Percentiles rank a stretch among this genome's conserved stretches.
Conservation (phyloP, 1,284 basidiomycete genomes). For the Prillingera fragicola region DNA sequence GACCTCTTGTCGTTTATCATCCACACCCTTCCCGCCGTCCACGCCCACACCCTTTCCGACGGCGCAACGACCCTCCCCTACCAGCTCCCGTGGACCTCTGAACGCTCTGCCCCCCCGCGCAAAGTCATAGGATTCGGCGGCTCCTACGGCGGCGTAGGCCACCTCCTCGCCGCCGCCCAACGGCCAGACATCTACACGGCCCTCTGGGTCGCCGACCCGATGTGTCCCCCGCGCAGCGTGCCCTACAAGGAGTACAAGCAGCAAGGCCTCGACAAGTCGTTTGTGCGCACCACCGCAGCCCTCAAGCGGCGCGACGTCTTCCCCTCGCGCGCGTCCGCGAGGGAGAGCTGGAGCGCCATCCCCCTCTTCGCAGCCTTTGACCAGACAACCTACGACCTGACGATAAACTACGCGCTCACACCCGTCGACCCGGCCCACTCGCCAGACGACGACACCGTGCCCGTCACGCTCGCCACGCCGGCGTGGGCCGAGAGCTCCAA, state of each 20-base stretch:
- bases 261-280: too few species aligned
- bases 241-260: too few species aligned
- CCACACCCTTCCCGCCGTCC: slow-evolving; percentile 44
- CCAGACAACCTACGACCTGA: slow-evolving; percentile 46
- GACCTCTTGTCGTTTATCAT: slow-evolving; percentile 46
- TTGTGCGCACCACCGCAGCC: too few species aligned
- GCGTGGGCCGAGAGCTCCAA: slow-evolving; percentile 29
- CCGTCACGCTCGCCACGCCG: slow-evolving; percentile 29
- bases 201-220: slow-evolving; percentile 65
- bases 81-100: slow-evolving; percentile 7
- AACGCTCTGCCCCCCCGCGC: background rate
- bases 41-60: too few species aligned
- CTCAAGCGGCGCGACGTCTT: too few species aligned
- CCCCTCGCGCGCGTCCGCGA: slow-evolving; percentile 2
- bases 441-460: too few species aligned
- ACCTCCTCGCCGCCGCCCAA: too few species aligned
- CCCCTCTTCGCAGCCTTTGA: slow-evolving; percentile 8
- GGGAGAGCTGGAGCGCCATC: background rate
- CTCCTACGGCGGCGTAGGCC: slow-evolving; percentile 74
- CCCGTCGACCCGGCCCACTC: slow-evolving; percentile 21
- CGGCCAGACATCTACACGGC: slow-evolving; percentile 7
- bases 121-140: slow-evolving; percentile 48
- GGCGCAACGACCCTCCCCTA: background rate
- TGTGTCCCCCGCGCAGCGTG: too few species aligned
- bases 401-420: slow-evolving; percentile 62